Evolutionary conservation across 768 basidiomycete genomes (phyloP).

Genomic region (Mycena pura): DNA sequence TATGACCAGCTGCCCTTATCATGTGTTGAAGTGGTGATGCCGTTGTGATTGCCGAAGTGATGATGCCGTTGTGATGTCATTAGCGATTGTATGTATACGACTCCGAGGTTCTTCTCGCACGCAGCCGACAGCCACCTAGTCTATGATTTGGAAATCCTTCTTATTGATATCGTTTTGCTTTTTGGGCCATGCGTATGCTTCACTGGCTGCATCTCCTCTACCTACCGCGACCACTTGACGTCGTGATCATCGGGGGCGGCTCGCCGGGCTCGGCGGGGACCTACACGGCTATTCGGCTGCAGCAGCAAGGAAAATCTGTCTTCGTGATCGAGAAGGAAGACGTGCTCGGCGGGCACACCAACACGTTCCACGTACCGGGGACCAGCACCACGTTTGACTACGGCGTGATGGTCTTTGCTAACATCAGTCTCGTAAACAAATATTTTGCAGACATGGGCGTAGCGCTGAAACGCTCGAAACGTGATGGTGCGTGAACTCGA

Average conservation of each 20-base stretch:
- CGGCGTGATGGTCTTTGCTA: not conserved
- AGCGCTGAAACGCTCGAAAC: no score
- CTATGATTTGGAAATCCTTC: constrained; percentile 2
- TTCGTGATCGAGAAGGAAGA: not conserved
- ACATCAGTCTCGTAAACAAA: constrained; percentile 2
- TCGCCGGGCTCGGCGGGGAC: constrained; percentile 8
- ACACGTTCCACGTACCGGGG: constrained; percentile 5
- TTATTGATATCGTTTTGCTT: not conserved
- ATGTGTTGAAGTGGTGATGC: no score
- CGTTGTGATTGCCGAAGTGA: no score
- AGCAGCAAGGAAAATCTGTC: not conserved
- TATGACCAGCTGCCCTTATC: no score
- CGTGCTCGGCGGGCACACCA: constrained; percentile 4
- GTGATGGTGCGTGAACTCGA: no score
- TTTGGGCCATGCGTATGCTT: constrained; percentile 9
- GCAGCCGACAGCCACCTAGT: no score
- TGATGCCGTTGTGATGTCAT: no score
- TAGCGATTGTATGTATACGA: no score
- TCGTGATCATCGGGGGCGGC: constrained; percentile 6
- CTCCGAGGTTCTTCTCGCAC: no score
- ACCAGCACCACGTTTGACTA: no score
- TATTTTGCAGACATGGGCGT: constrained; percentile 4
- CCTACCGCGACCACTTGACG: constrained; percentile 9
- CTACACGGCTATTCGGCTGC: constrained; percentile 8
- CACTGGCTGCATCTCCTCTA: constrained; percentile 7